Base-by-base conservation (phyloP, 2,329 filamentous ascomycete genomes). In the Fusarium scirpi region DNA sequence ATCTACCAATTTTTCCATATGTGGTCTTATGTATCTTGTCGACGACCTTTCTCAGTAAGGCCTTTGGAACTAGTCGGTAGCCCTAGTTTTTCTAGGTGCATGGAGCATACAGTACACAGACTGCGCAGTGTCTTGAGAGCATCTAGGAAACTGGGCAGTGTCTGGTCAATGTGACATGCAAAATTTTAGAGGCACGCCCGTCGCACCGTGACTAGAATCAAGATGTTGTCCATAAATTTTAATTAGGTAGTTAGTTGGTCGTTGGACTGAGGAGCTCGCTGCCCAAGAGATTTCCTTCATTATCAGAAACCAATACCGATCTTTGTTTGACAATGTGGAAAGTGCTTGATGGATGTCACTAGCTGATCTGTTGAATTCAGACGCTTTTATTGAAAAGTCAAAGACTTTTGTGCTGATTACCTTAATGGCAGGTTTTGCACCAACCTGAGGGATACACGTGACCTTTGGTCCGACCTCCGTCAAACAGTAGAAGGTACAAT, bases 391-490 rank as follows among this genome's bases (percentile, higher is more conserved):
- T 29, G 6, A 30, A 16, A 10, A 22, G 41, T 30, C 29, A 20
- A 30, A 48, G n/a, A 48, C 15, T 48, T 20, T 10, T 48, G 27
- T 29, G n/a, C 20, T 22, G 8, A 18, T 30, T 30, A 16, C 16
- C 13, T 15, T 16, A 4, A 32, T 30, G 16, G n/a, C 16, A 22
- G 18, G n/a, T 38, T 11, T 38, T 38, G 16, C 34, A 6, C 6
- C 10, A 38, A 38, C 34, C 18, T 22, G 2, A 60, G 9, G 32
- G 55, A 29, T 43, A 11, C 58, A 65, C 58, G 62, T 64, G 62
- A 64, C 47, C 15, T 29, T 20, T 8, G n/a, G 8, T 22, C 38
- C 25, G 20, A 29, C 22, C 13, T 40, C 25, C 3, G 30, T 38
- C n/a, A 18, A 25, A 38, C 8, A 12, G 10, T 38, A 38, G 34